phyloP scores from a whole-genome alignment of 495 filamentous ascomycete species.

The Podospora fimiseda region DNA sequence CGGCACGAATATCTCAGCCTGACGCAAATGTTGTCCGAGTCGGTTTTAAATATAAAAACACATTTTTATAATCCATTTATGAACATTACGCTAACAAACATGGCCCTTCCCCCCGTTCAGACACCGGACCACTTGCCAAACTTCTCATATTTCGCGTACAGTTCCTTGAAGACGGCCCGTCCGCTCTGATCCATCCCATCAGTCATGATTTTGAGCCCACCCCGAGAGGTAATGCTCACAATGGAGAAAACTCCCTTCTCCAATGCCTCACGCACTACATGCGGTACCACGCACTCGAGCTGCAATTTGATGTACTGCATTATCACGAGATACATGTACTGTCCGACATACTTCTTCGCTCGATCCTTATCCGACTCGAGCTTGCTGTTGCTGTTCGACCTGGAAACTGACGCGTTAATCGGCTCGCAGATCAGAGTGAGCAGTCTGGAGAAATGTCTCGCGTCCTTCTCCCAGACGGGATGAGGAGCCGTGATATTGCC shows the following conservation, averaged over 20 bases:
- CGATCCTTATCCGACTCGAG: slow-evolving; percentile 72
- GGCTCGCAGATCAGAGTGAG: slow-evolving; percentile 75
- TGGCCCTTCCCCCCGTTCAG: slow-evolving; percentile 11
- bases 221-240: slow-evolving; percentile 59
- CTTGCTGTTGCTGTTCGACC: slow-evolving; percentile 30
- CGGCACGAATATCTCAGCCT: too few relatives aligned
- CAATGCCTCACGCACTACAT: slow-evolving; percentile 60
- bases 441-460: slow-evolving; percentile 60
- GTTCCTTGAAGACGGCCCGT: slow-evolving; percentile 61
- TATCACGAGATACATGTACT: slow-evolving; percentile 66
- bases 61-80: too few relatives aligned
- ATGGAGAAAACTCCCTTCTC: slow-evolving; percentile 66
- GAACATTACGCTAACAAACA: too few relatives aligned
- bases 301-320: slow-evolving; percentile 64
- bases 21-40: too few relatives aligned
- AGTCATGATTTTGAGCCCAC: slow-evolving; percentile 59
- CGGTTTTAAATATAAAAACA: too few relatives aligned
- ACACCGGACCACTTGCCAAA: slow-evolving; percentile 66
- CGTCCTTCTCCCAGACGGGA: slow-evolving; percentile 41
- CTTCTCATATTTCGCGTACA: slow-evolving; percentile 63
- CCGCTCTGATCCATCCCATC: slow-evolving; percentile 61
- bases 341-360: slow-evolving; percentile 66
- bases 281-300: slow-evolving; percentile 41
- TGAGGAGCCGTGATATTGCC: neutral
- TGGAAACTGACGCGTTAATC: slow-evolving; percentile 61